Conservation (phyloP, 768 basidiomycete genomes). For the Scleroderma citrinum region DNA sequence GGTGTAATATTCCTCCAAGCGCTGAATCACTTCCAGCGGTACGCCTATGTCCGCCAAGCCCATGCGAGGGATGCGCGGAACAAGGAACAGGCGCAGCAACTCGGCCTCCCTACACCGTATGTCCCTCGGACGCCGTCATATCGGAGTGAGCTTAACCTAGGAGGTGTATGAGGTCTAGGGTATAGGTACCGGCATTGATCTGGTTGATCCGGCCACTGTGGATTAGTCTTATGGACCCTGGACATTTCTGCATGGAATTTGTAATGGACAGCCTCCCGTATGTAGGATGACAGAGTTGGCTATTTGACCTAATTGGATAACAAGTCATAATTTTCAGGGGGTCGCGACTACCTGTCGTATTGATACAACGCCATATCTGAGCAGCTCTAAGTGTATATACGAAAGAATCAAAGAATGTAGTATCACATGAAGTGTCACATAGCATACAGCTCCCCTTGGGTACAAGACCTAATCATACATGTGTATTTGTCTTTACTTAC, state of each 20-base stretch:
- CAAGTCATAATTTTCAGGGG: no score
- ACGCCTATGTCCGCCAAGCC: slow-evolving; percentile 81
- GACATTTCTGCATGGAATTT: no score
- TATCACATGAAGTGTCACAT: no score
- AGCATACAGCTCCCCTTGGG: no score
- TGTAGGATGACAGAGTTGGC: no score
- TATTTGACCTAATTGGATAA: no score
- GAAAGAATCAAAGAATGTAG: no score
- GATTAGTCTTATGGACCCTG: background rate
- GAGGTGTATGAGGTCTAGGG: slow-evolving; percentile 21
- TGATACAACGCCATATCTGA: no score
- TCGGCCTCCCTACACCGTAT: slow-evolving; percentile 28
- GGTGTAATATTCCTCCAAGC: slow-evolving; percentile 71
- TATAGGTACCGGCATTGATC: background rate
- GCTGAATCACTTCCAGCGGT: slow-evolving; percentile 85
- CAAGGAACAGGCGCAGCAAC: slow-evolving; percentile 29
- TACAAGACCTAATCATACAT: no score
- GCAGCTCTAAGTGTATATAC: no score
- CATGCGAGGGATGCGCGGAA: slow-evolving; percentile 51
- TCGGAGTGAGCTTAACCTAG: slow-evolving; percentile 40
- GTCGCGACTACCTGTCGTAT: no score
- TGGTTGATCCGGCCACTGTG: background rate
- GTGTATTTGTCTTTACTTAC: background rate
- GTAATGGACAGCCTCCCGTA: no score
- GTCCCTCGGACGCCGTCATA: slow-evolving; percentile 39